Conservation (phyloP, 2,329 filamentous ascomycete species). For the Arthrocladium fulminans region DNA sequence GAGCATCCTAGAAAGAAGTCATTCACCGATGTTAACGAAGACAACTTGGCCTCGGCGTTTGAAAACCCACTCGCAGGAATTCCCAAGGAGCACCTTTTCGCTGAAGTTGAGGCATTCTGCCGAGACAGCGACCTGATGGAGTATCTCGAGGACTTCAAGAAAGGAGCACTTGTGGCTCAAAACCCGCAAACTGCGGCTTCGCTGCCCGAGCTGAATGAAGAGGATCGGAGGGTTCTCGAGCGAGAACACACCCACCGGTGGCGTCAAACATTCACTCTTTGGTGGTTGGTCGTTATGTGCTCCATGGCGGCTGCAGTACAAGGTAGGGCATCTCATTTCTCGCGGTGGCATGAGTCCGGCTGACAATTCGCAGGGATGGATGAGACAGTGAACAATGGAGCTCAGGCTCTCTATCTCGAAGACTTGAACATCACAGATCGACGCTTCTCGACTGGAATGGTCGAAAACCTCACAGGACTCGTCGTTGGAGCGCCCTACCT, state of each 20-base stretch:
- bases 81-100: conserved; percentile 43
- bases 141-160: conserved; percentile 41
- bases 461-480: conserved; percentile 38
- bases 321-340: too few relatives aligned
- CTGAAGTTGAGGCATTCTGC: conserved; percentile 48
- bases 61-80: conserved; percentile 50
- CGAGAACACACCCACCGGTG: conserved; percentile 29
- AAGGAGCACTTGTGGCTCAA: conserved; percentile 45
- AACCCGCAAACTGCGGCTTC: too few relatives aligned
- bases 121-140: conserved; percentile 40
- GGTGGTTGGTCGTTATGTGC: conserved; percentile 33
- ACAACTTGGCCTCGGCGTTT: conserved; percentile 32
- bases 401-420: conserved; percentile 25
- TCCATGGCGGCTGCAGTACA: conserved; percentile 37
- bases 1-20: conserved; percentile 8
- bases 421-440: conserved; percentile 20
- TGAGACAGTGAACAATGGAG: conserved; percentile 38
- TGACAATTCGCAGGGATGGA: too few relatives aligned
- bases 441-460: too few relatives aligned
- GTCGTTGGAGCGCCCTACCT: conserved; percentile 45
- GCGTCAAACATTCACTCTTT: conserved; percentile 30
- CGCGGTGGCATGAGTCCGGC: too few relatives aligned
- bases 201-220: conserved; percentile 27
- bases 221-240: conserved; percentile 29
- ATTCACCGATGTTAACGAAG: conserved; percentile 12